phyloP scores from a whole-genome alignment of 169 alveolate species.

The Amoebophrya sp. region DNA sequence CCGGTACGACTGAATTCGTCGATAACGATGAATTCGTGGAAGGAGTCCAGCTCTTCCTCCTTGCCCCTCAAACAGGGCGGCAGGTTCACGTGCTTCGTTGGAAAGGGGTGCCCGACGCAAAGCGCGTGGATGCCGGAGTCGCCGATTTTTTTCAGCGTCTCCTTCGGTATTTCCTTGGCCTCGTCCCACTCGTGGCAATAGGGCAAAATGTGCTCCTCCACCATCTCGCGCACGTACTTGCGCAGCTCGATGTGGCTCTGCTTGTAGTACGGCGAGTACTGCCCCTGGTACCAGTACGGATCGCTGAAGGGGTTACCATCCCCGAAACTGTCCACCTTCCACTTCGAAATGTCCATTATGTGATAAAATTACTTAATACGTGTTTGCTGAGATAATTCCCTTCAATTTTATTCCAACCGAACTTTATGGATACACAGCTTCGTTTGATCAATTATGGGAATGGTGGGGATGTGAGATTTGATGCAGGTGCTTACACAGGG shows the following conservation, averaged over 20 bases:
- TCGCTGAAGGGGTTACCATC: not conserved
- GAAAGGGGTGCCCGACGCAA: not conserved
- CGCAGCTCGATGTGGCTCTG: not conserved
- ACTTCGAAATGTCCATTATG: not conserved
- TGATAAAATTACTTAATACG: too few species aligned
- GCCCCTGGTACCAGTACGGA: not conserved
- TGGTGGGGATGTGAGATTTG: too few species aligned
- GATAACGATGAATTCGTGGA: conserved; percentile 43
- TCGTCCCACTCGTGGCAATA: not conserved
- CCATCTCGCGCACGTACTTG: not conserved
- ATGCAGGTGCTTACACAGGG: too few species aligned
- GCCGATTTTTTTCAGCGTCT: not conserved
- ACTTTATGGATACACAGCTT: too few species aligned
- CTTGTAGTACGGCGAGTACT: not conserved
- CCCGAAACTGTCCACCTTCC: not conserved
- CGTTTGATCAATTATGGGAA: too few species aligned
- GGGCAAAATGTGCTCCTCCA: not conserved
- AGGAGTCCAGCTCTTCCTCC: conserved; percentile 37
- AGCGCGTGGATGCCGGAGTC: not conserved
- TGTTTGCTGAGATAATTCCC: too few species aligned
- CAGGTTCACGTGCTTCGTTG: not conserved
- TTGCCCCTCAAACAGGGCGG: not conserved
- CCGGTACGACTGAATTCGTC: conserved; percentile 41
- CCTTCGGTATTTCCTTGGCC: not conserved
- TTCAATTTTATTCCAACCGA: too few species aligned